These are phyloP conservation scores for Bertia moriformis DNA, from an alignment of 2,329 filamentous ascomycete genomes.

Conservation along the genomic window DNA sequence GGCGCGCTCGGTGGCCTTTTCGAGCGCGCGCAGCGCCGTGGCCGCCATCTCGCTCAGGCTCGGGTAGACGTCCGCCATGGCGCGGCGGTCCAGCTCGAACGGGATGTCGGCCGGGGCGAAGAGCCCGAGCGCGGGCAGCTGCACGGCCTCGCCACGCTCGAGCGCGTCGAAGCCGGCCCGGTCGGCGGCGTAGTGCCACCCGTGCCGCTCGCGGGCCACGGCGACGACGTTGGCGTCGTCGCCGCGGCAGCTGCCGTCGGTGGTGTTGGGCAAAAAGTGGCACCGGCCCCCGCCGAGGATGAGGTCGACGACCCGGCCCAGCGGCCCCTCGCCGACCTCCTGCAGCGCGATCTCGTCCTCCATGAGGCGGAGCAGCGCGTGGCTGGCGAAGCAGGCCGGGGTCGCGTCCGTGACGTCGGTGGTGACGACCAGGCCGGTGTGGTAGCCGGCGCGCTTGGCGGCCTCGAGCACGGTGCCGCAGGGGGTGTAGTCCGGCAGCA, in stretches of 20 bases:
- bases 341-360: constrained; percentile 87
- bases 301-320: constrained; percentile 78
- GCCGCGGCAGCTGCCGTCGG: constrained; percentile 63
- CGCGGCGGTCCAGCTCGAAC: constrained; percentile 80
- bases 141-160: constrained; percentile 46
- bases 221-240: constrained; percentile 66
- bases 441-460: constrained; percentile 79
- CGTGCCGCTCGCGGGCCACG: constrained; percentile 58
- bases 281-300: constrained; percentile 88
- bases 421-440: constrained; percentile 86
- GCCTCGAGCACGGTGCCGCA: constrained; percentile 90
- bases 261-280: constrained; percentile 77
- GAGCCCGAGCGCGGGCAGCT: constrained; percentile 74
- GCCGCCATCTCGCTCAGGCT: constrained; percentile 82
- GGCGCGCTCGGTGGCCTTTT: constrained; percentile 65
- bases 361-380: constrained; percentile 66
- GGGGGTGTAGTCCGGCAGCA: constrained; percentile 69
- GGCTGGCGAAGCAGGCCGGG: constrained; percentile 83
- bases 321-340: constrained; percentile 72
- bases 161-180: constrained; percentile 65
- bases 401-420: constrained; percentile 92
- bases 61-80: constrained; percentile 67
- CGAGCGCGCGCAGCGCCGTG: constrained; percentile 66
- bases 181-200: constrained; percentile 65
- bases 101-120: constrained; percentile 75